Conservation (phyloP, 169 alveolate genomes). For the Plasmodium reichenowi region DNA sequence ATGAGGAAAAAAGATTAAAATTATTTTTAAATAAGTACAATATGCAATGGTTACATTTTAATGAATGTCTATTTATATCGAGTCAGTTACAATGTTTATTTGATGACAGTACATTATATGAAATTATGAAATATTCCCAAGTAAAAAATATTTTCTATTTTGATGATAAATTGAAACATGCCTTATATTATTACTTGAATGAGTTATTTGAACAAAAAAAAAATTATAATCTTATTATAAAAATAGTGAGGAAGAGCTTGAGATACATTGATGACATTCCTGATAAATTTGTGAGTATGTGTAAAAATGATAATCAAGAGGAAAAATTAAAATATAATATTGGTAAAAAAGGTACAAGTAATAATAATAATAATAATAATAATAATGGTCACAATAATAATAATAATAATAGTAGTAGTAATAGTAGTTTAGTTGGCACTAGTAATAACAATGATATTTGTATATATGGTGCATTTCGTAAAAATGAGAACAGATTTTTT, state of each 20-base stretch:
- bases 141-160: slow-evolving; percentile 27
- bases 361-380: too few relatives aligned
- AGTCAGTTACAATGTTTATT: slow-evolving; percentile 8
- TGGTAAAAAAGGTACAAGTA: too few relatives aligned
- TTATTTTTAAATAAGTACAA: slow-evolving; percentile 32
- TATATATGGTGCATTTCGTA: not conserved
- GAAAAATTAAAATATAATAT: not conserved
- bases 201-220: slow-evolving; percentile 4
- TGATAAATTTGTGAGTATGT: slow-evolving; percentile 12
- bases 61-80: slow-evolving; percentile 48
- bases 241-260: slow-evolving; percentile 12
- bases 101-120: slow-evolving; percentile 9
- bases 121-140: slow-evolving; percentile 39
- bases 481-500: slow-evolving; percentile 16
- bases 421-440: too few relatives aligned
- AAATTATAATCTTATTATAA: not conserved
- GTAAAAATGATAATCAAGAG: not conserved
- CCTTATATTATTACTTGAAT: slow-evolving; percentile 33
- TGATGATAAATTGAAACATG: slow-evolving; percentile 15
- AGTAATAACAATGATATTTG: too few relatives aligned
- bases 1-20: slow-evolving; percentile 44
- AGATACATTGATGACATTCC: slow-evolving; percentile 46
- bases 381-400: too few relatives aligned
- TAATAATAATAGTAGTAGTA: too few relatives aligned
- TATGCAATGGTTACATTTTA: slow-evolving; percentile 22